Evolutionary conservation across 441 rosid genomes (phyloP).

Genomic region (Jatropha multifida): DNA sequence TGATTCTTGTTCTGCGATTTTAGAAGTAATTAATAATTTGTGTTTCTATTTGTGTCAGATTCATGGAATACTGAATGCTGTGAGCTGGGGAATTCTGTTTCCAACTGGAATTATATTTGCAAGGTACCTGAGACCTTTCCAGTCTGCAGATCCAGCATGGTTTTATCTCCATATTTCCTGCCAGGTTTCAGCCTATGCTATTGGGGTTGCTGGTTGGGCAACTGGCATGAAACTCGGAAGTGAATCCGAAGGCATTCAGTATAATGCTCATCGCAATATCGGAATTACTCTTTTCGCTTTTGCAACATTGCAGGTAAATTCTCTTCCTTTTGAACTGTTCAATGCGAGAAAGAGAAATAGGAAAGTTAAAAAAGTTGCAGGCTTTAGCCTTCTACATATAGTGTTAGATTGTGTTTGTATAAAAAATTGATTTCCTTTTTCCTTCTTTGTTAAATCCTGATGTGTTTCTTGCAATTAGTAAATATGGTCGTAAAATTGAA

Average conservation of each 20-base stretch:
- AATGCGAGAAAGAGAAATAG: background rate
- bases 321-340: background rate
- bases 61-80: slow-evolving; percentile 57
- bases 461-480: background rate
- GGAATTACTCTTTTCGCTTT: slow-evolving; percentile 46
- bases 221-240: slow-evolving; percentile 46
- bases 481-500: background rate
- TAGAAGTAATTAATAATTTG: background rate
- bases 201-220: slow-evolving; percentile 54
- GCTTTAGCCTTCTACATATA: background rate
- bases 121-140: slow-evolving; percentile 50
- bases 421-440: background rate
- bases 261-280: slow-evolving; percentile 37
- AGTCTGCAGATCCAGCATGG: slow-evolving; percentile 51
- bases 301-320: slow-evolving; percentile 54
- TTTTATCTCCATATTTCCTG: slow-evolving; percentile 47
- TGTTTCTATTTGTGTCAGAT: slow-evolving; percentile 19
- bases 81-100: slow-evolving; percentile 63
- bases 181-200: slow-evolving; percentile 44
- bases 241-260: slow-evolving; percentile 35
- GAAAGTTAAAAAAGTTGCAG: background rate
- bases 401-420: background rate
- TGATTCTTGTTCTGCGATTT: background rate
- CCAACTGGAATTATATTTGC: slow-evolving; percentile 53
- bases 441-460: background rate